Evolutionary conservation across 768 basidiomycete species (phyloP), one percentile per base, ranked within the genome.

Genomic region (Amanita inopinata): DNA sequence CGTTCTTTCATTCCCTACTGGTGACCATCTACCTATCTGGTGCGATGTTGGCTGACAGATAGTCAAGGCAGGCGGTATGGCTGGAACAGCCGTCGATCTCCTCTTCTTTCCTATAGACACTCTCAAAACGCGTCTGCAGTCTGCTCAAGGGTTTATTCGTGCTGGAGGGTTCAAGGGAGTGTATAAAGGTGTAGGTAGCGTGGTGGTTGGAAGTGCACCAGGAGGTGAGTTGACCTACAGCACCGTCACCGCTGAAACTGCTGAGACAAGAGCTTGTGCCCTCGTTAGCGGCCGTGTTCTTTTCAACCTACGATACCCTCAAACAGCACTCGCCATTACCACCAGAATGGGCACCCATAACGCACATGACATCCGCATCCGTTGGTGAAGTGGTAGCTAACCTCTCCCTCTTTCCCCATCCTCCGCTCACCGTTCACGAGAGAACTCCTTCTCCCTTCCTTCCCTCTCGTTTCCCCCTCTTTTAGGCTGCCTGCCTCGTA

Each of bases 101-200:
- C 73, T 96, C 15, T 93, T 99, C 67, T 99, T 91, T 60, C 94
- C 94, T 1, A 79, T 99, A 45, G 94, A 99, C 64, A 96, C 94
- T 0, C 63, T 98, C 58, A 99, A 99, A 64, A 98, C 96, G 28
- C 82, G 94, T 36, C 71, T 96, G 24, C 94, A 99, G 54, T 84
- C 91, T 4, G 59, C 78, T 2, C 80, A 87, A 54, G 96, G 94
- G 12, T 97, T 99, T 59, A 57, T 76, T 33, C 65, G 67, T 20
- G 81, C 90, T 2, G 94, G 94, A 11, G 96, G 92, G 0, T 87
- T 97, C 60, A 76, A 63, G 38, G 92, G 90, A 6, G 74, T 98
- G 4, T 99, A 99, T 64, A 83, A 85, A 51, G 94, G 94, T 5
- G 66, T 99, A 3, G 93, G 92, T 19, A 94, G 91, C 57, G 92